Conservation (phyloP, 768 basidiomycete species). For the Crassisporium funariophilum region DNA sequence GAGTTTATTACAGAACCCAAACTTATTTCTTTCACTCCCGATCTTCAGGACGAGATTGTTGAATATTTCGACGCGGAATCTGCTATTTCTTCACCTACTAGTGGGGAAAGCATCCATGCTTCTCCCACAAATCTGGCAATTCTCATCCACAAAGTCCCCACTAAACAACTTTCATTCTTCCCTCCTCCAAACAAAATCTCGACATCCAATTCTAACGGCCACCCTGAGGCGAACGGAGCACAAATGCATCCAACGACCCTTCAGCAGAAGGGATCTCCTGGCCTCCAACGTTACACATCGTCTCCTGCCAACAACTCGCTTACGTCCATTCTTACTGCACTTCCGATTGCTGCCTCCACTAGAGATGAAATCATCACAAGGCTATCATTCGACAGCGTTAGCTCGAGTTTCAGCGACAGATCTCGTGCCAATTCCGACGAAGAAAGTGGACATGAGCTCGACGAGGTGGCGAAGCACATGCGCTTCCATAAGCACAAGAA, state of each 20-base stretch:
- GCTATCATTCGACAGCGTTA: conserved; percentile 54
- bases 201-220: conserved; percentile 15
- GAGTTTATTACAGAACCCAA: conserved; percentile 30
- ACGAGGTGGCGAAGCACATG: conserved; percentile 35
- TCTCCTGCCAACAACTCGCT: conserved; percentile 38
- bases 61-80: conserved; percentile 10
- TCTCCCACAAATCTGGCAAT: conserved; percentile 19
- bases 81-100: conserved; percentile 12
- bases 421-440: conserved; percentile 33
- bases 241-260: conserved; percentile 14
- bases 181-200: conserved; percentile 41
- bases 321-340: conserved; percentile 45
- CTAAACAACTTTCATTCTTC: conserved; percentile 56
- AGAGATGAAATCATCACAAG: conserved; percentile 57
- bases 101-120: conserved; percentile 9
- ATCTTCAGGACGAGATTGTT: conserved; percentile 15
- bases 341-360: conserved; percentile 54
- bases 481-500: conserved; percentile 1
- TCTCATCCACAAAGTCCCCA: conserved; percentile 48
- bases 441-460: conserved; percentile 46
- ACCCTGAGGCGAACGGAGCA: conserved; percentile 4
- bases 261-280: too few relatives aligned
- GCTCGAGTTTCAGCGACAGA: conserved; percentile 44
- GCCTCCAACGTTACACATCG: conserved; percentile 29
- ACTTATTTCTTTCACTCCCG: conserved; percentile 28